Evolutionary conservation across 768 basidiomycete genomes (phyloP), one percentile per base, ranked within the genome.

Genomic region (Phylloporus sp.): DNA sequence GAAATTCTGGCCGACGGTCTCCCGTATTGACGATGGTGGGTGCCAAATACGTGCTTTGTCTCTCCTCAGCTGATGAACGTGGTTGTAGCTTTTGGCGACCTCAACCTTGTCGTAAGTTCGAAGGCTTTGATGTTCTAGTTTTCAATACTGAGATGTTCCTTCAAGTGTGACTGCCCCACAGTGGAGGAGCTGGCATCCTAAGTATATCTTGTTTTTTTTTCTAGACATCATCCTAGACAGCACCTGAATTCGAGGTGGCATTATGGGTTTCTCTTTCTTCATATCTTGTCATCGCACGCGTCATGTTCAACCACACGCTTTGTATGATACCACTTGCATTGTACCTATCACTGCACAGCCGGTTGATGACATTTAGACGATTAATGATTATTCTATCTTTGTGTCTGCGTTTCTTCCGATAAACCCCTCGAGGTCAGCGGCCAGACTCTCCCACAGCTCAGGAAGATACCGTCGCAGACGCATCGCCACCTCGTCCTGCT

Each of bases 1-100:
- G 73, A 99, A 99, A 69, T 95, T 97, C 71, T 99, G 96, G 96
- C 95, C 96, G 1, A 78, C 88, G 5, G 87, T 94, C 34, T 85
- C 89, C 5, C 77, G 95, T 38, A 79, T 99, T 42, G 94, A 97
- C 60, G 95, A 97, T 72, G 87, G 91, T 93, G 63, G 61, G 84
- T 68, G 13, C n/a, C 10, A 38, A 4, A 14, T 17, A 34, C 22
- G 18, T 36, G 17, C 26, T 17, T 29, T 28, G 46, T 3, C 18
- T 20, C 5, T 9, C 17, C 23, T 35, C 11, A 31, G 27, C 50
- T 57, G 21, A 57, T 43, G n/a, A 11, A 41, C 28, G 23, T 39
- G 51, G 35, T 34, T 44, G 35, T 49, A 94, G 91, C 91, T 9
- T 94, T 88, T 60, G 95, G 95, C 35, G 95, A 99, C 67, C 69